phyloP scores from a whole-genome alignment of 73 alveolate genomes.

The Stentor coeruleus region DNA sequence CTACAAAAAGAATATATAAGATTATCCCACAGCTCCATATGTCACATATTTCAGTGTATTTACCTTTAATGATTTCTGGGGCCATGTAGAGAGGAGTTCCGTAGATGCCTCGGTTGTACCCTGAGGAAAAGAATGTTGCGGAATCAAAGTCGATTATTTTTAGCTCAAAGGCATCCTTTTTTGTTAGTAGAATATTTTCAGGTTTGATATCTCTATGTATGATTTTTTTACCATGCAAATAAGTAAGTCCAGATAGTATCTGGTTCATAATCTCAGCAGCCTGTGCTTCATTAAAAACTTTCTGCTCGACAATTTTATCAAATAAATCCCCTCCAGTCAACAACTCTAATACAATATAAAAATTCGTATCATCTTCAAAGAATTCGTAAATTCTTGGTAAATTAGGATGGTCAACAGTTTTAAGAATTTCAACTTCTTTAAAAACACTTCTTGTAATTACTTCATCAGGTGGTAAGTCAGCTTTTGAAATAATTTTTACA shows the following conservation, averaged over 20 bases:
- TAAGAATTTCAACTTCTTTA: slow-evolving; percentile 34
- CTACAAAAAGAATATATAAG: slow-evolving; percentile 66
- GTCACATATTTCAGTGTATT: slow-evolving; percentile 68
- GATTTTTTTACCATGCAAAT: slow-evolving; percentile 66
- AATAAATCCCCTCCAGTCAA: slow-evolving; percentile 68
- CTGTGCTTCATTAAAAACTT: slow-evolving; percentile 52
- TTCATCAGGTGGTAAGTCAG: background rate
- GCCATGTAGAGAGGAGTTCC: slow-evolving; percentile 81
- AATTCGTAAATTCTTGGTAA: slow-evolving; percentile 72
- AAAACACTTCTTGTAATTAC: slow-evolving; percentile 24
- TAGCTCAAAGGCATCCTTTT: slow-evolving; percentile 32
- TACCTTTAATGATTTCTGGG: slow-evolving; percentile 70
- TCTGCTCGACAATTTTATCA: slow-evolving; percentile 39
- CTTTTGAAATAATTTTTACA: slow-evolving; percentile 33
- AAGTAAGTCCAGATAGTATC: slow-evolving; percentile 55
- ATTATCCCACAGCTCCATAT: slow-evolving; percentile 83
- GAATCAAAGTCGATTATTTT: slow-evolving; percentile 84
- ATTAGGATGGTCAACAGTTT: slow-evolving; percentile 66
- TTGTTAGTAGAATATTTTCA: slow-evolving; percentile 62
- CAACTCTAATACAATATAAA: slow-evolving; percentile 64
- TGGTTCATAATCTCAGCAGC: slow-evolving; percentile 67
- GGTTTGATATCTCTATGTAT: slow-evolving; percentile 85
- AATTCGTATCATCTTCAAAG: slow-evolving; percentile 64
- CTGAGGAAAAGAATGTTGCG: background rate
- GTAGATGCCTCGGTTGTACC: background rate